Conservation (phyloP, 1,284 basidiomycete genomes). For the Laetiporus sulphureus region DNA sequence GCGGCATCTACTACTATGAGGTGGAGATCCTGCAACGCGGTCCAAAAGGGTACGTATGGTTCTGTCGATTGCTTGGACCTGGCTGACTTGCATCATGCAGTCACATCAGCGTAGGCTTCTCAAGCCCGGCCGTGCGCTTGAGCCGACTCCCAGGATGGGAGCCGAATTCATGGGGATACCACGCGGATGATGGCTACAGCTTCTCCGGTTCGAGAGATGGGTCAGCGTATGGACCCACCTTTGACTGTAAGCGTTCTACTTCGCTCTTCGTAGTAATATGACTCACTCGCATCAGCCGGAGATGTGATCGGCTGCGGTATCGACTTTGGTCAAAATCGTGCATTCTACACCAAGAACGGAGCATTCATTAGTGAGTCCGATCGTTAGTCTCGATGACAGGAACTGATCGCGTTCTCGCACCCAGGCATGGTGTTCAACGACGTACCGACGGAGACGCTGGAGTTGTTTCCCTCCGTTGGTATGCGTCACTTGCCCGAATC, state of each 20-base stretch:
- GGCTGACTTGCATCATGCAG: conserved; percentile 29
- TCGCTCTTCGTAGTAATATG: background rate
- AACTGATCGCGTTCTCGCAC: too few relatives aligned
- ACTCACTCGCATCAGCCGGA: conserved; percentile 42
- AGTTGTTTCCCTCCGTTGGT: conserved; percentile 82
- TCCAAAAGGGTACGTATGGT: conserved; percentile 58
- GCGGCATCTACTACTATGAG: conserved; percentile 91
- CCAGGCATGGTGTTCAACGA: conserved; percentile 70
- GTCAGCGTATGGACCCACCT: conserved; percentile 68
- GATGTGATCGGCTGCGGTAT: conserved; percentile 88
- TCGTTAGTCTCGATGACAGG: too few relatives aligned
- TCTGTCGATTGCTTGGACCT: conserved; percentile 3
- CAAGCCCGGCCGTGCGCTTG: conserved; percentile 47
- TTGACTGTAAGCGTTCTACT: conserved; percentile 49
- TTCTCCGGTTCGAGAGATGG: conserved; percentile 74
- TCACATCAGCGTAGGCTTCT: conserved; percentile 78
- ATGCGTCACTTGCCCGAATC: conserved; percentile 71
- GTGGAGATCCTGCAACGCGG: conserved; percentile 75
- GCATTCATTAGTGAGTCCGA: conserved; percentile 53
- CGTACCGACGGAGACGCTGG: conserved; percentile 49
- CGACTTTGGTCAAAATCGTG: conserved; percentile 72
- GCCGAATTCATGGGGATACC: conserved; percentile 86
- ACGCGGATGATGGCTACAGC: conserved; percentile 84
- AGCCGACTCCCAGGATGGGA: conserved; percentile 88
- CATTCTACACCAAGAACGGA: conserved; percentile 91